A percentile compares a stretch with the other conserved stretches of the same genome.
Conservation (phyloP, 1,284 basidiomycete species). For the Pyrrhoderma lamaoense region DNA sequence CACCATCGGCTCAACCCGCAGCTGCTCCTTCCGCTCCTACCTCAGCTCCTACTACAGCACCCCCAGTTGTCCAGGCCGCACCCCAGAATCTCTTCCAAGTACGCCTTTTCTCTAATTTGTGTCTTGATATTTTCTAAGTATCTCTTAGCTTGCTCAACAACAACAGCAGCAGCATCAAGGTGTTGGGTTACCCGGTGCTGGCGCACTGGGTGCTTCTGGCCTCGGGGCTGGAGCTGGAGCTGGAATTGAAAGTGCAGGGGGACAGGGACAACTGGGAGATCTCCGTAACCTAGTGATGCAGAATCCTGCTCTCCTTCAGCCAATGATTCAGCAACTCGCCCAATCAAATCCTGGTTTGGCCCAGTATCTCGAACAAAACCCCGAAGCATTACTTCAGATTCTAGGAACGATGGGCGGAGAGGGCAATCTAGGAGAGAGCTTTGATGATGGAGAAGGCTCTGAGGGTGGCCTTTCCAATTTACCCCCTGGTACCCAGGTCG, state of each 20-base stretch:
- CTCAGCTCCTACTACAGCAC: constrained; percentile 31
- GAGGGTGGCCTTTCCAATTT: constrained; percentile 26
- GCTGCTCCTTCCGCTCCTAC: constrained; percentile 30
- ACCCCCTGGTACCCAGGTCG: constrained; percentile 59
- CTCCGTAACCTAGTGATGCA: constrained; percentile 63
- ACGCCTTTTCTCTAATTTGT: constrained; percentile 14
- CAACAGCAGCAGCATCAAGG: constrained; percentile 47
- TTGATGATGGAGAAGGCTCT: constrained; percentile 35
- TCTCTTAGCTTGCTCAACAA: constrained; percentile 58
- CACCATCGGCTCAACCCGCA: constrained; percentile 28
- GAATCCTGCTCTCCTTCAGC: constrained; percentile 76
- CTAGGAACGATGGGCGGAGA: constrained; percentile 39
- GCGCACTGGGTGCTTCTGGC: constrained; percentile 19
- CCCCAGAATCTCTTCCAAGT: constrained; percentile 77
- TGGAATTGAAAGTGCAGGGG: too few species aligned
- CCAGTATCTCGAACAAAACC: constrained; percentile 58
- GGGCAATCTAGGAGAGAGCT: constrained; percentile 33
- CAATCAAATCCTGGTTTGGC: constrained; percentile 68
- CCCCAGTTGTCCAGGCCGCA: constrained; percentile 31
- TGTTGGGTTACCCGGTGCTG: constrained; percentile 29
- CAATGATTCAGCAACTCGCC: constrained; percentile 78
- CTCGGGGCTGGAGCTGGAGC: constrained; percentile 27
- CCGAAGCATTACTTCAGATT: constrained; percentile 60
- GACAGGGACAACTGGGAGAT: constrained; percentile 41
- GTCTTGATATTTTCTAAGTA: constrained; percentile 7